Evolutionary conservation across 2,329 filamentous ascomycete species (phyloP), one percentile per base, ranked within the genome.

Genomic region (Gaeumannomyces tritici): DNA sequence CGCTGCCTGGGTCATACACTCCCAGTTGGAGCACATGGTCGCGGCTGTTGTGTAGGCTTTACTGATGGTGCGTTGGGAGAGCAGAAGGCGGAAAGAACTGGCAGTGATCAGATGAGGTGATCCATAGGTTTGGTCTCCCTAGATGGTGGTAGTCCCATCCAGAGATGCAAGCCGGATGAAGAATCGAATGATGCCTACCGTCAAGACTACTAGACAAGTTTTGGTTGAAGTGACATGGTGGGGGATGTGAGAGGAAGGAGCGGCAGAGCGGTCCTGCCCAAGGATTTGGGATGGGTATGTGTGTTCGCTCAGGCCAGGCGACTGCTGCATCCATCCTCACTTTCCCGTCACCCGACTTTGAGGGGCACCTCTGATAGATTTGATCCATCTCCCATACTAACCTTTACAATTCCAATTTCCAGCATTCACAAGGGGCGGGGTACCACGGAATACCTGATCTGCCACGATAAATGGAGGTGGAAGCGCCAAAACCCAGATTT

Each of bases 1-100:
- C 56, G 77, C 70, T 0, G 71, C 65, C 12, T 65, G 57, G 31
- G 67, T 75, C n/a, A 79, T 69, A 63, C 77, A 80, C 55, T 69
- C 63, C 75, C 76, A 80, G 13, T 74, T 71, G 3, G 66, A 63
- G 64, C 73, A 77, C n/a, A 4, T 27, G 28, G 24, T 56, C 13
- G 58, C 63, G 51, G 56, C 61, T 8, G 42, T 2, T 24, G 21
- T 18, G 42, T 13, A 2, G n/a, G 21, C 11, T 51, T 8, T 11
- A 9, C 21, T 51, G 42, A 51, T 9, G 42, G 42, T 18, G 42
- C 42, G 42, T 51, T 51, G 7, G 42, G 9, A 51, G n/a, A 9
- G 42, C 4, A 51, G 42, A 51, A 7, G 13, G 9, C 42, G 11
- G 21, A 9, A 8, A 24, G 21, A 51, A n/a, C 11, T 51, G 21